Percentiles rank a stretch among this genome's conserved stretches.
These are phyloP conservation scores for Moricandia moricandioides DNA, from an alignment of 345 rosid species.

Conservation along the genomic window DNA sequence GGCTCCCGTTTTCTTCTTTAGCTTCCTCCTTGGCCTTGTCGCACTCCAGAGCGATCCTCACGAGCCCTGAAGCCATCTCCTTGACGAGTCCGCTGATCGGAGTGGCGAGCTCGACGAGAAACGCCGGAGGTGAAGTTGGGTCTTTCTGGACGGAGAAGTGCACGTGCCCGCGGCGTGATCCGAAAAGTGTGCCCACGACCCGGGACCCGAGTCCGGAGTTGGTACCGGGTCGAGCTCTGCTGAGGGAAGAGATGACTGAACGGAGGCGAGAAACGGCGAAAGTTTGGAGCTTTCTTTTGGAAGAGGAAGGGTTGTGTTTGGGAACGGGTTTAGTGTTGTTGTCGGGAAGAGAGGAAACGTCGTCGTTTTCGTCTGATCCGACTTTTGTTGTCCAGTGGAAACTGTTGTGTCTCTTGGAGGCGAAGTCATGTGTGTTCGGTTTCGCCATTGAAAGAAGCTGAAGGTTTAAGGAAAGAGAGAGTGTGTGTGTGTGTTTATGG, in stretches of 20 bases:
- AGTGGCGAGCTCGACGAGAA: constrained; percentile 82
- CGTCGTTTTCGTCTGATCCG: constrained; percentile 57
- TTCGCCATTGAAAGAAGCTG: constrained; percentile 44
- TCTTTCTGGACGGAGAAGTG: constrained; percentile 90
- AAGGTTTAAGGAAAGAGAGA: background rate
- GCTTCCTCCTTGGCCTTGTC: constrained; percentile 55
- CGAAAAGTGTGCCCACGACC: constrained; percentile 90
- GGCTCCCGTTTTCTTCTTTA: background rate
- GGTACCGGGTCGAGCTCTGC: constrained; percentile 48
- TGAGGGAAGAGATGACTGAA: constrained; percentile 58
- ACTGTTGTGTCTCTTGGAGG: constrained; percentile 62
- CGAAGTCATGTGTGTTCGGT: constrained; percentile 49
- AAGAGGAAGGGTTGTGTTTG: constrained; percentile 26
- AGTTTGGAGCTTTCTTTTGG: constrained; percentile 65
- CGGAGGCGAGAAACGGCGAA: constrained; percentile 79
- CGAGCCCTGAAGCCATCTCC: constrained; percentile 98
- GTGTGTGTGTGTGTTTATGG: background rate
- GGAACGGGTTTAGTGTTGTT: constrained; percentile 21
- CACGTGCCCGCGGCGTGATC: constrained; percentile 84
- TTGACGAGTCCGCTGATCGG: constrained; percentile 82
- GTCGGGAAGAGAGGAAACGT: constrained; percentile 19
- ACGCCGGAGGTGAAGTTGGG: constrained; percentile 73
- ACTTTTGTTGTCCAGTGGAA: constrained; percentile 85
- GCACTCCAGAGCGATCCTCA: constrained; percentile 90
- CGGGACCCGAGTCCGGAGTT: constrained; percentile 49